Base-by-base conservation (phyloP, 148 eudicot genomes). In the Salicornia ramosissima region DNA sequence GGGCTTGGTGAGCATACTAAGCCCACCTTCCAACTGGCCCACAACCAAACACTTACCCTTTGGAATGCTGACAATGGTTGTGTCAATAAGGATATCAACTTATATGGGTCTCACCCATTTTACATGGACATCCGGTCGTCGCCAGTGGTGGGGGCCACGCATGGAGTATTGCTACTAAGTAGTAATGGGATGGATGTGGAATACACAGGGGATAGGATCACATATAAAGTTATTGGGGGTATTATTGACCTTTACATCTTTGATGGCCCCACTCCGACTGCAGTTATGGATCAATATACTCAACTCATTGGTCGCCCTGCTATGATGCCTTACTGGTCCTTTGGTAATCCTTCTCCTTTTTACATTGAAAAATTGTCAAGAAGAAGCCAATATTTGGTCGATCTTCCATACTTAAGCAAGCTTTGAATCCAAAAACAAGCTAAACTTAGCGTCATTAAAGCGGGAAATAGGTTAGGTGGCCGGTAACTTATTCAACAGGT, bases 241-340 rank as follows among this genome's bases (percentile, higher is more conserved):
- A 55, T 90, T 34, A 43, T 90, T 57, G 98, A 93, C 76, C 46
- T 93, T 51, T 88, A 90, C 34, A 55, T 90, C 19, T 93, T 93
- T 62, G 79, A 84, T 1, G 96, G 98, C 18, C 88, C 94, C 0
- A 71, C 71, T 15, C 90, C 92, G 2, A 65, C 64, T 24, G 47
- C 56, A 39, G 94, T 90, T 45, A 67, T 88, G 54, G 86, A 90
- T n/a, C 96, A 90, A 69, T 90, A 90, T 54, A 90, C 98, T 0
- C 78, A 81, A 70, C 73, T 92, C 14, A 71, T 92, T 30, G 94
- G 97, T 1, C 87, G 88, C 31, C 97, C 96, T 5, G 88, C 96
- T 0, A 86, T 91, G 15, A 88, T 92, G 98, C 98, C 98, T 33
- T 92, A 92, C 72, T 90, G 94, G 96, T 75, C 98, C 16, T 90